Conservation (phyloP, 352 stramenopile genomes). For the Globisporangium mamillatum region DNA sequence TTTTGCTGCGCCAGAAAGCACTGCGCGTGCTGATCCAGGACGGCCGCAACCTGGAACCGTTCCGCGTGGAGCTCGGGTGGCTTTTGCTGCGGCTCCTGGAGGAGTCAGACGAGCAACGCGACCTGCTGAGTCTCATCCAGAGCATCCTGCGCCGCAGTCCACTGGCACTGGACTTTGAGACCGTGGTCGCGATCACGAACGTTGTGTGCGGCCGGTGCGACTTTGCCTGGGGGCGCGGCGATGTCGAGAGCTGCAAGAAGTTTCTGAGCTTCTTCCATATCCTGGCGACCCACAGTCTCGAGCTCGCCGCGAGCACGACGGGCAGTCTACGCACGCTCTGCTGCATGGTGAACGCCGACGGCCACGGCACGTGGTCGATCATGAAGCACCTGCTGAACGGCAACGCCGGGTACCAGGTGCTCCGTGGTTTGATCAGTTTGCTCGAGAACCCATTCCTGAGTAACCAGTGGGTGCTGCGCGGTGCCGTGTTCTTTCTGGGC, state of each 20-base stretch:
- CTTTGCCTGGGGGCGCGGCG: slow-evolving; percentile 63
- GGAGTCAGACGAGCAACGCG: slow-evolving; percentile 76
- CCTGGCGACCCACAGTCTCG: slow-evolving; percentile 54
- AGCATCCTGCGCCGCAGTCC: slow-evolving; percentile 64
- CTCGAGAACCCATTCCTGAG: slow-evolving; percentile 60
- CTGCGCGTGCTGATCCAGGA: slow-evolving; percentile 65
- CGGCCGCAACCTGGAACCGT: slow-evolving; percentile 62
- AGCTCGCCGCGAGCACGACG: slow-evolving; percentile 55
- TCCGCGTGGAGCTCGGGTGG: slow-evolving; percentile 69
- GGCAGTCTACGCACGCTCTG: slow-evolving; percentile 72
- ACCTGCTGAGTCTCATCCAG: slow-evolving; percentile 74
- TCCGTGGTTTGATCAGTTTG: slow-evolving; percentile 67
- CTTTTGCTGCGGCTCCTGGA: slow-evolving; percentile 72
- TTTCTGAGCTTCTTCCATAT: slow-evolving; percentile 80
- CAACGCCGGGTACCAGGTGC: slow-evolving; percentile 57
- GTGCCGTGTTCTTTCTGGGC: slow-evolving; percentile 83
- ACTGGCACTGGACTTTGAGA: slow-evolving; percentile 51
- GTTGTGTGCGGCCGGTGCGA: slow-evolving; percentile 68
- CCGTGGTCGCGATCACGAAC: slow-evolving; percentile 66
- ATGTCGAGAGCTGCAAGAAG: slow-evolving; percentile 68
- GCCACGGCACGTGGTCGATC: slow-evolving; percentile 77
- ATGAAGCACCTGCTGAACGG: slow-evolving; percentile 79
- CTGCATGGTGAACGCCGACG: slow-evolving; percentile 82
- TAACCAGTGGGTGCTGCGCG: slow-evolving; percentile 73
- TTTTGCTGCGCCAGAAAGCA: slow-evolving; percentile 56